Evolutionary conservation across 2,329 filamentous ascomycete species (phyloP).

Genomic region (Penicillium sp.): DNA sequence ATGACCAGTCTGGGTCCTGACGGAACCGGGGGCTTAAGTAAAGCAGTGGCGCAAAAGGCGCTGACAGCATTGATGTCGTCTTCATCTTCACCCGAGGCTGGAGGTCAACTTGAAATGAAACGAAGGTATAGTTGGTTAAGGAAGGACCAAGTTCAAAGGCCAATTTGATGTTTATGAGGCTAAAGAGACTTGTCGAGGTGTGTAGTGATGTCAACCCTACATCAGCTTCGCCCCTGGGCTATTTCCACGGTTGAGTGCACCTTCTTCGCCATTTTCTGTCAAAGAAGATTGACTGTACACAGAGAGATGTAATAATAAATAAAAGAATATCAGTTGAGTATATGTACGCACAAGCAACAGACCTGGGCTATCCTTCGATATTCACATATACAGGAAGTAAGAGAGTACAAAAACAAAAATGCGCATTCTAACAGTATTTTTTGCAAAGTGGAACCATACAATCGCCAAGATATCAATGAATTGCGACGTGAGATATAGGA

Average conservation of each 20-base stretch:
- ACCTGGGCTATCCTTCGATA: neutral
- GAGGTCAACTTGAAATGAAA: neutral
- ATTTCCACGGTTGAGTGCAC: neutral
- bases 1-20: constrained; percentile 13
- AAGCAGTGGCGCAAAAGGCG: constrained; percentile 3
- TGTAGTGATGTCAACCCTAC: constrained; percentile 4
- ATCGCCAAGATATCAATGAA: constrained; percentile 21
- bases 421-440: constrained; percentile 5
- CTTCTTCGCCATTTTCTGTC: no score
- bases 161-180: neutral
- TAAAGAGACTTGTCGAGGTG: neutral
- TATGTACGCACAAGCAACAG: neutral
- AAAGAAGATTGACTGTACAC: no score
- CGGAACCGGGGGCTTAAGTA: constrained; percentile 5
- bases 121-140: neutral
- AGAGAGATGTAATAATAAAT: neutral
- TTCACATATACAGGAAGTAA: constrained; percentile 7
- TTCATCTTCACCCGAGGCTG: neutral
- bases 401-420: constrained; percentile 5
- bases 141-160: neutral
- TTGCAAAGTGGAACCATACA: constrained; percentile 19
- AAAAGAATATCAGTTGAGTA: neutral
- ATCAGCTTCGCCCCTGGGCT: neutral
- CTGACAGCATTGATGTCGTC: constrained; percentile 1
- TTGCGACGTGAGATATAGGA: constrained; percentile 12